phyloP scores from a whole-genome alignment of 129 eudicot species.

The Erigeron canadensis region DNA sequence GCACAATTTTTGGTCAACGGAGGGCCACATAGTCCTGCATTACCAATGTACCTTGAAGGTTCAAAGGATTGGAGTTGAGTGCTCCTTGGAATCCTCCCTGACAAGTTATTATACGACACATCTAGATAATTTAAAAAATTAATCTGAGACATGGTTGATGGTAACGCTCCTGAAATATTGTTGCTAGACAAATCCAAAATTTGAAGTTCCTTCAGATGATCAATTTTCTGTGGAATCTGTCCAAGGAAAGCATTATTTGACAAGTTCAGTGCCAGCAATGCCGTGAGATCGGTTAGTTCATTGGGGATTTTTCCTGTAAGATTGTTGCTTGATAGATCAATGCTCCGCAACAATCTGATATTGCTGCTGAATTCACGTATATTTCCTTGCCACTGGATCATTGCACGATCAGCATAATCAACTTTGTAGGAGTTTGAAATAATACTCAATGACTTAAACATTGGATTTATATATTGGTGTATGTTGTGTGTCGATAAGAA shows the following conservation, averaged over 20 bases:
- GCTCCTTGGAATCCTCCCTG: constrained; percentile 10
- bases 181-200: constrained; percentile 41
- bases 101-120: constrained; percentile 1
- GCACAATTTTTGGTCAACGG: background rate
- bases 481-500: background rate
- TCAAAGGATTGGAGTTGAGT: constrained; percentile 21
- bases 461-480: background rate
- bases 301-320: constrained; percentile 32
- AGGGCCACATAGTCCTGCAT: constrained; percentile 14
- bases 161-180: constrained; percentile 34
- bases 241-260: constrained; percentile 33
- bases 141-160: constrained; percentile 24
- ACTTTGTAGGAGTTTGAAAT: too few species aligned
- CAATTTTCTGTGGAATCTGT: constrained; percentile 28
- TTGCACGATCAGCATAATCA: constrained; percentile 11
- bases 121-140: background rate
- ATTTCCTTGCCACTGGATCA: constrained; percentile 29
- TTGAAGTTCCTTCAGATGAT: constrained; percentile 14
- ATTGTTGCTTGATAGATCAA: constrained; percentile 46
- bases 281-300: constrained; percentile 22
- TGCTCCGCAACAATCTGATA: constrained; percentile 14
- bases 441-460: background rate
- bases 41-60: constrained; percentile 10
- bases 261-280: constrained; percentile 27
- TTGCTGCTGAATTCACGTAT: constrained; percentile 17